phyloP scores from a whole-genome alignment of 202 grass and related monocot species.

The Setaria italica region DNA sequence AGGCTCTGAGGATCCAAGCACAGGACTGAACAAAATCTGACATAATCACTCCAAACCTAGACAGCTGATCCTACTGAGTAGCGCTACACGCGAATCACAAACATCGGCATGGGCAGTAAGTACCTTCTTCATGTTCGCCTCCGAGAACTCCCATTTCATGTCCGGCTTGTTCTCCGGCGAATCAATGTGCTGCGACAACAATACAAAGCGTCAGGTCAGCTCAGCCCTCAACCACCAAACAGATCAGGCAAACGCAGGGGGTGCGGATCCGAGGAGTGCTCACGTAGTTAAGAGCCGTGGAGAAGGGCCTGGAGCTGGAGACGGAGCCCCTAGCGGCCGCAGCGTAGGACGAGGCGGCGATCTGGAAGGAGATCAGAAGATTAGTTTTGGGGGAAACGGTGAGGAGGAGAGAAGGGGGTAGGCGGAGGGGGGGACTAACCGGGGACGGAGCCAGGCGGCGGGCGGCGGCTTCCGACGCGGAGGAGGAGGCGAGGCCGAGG shows the following conservation, averaged over 20 bases:
- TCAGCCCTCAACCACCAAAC: slow-evolving; percentile 36
- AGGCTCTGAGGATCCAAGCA: slow-evolving; percentile 25
- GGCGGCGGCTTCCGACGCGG: slow-evolving; percentile 17
- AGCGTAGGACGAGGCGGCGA: slow-evolving; percentile 46
- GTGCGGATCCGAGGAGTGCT: slow-evolving; percentile 54
- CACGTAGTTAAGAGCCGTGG: slow-evolving; percentile 92
- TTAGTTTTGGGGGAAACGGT: not conserved
- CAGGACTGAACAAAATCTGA: not conserved
- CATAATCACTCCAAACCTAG: slow-evolving; percentile 13
- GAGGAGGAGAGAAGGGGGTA: not conserved
- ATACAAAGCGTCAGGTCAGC: slow-evolving; percentile 9
- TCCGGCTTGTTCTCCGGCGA: slow-evolving; percentile 84
- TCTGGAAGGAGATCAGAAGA: slow-evolving; percentile 54
- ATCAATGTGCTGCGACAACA: slow-evolving; percentile 84
- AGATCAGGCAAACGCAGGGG: slow-evolving; percentile 41
- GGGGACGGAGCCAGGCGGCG: slow-evolving; percentile 56
- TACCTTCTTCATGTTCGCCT: slow-evolving; percentile 86
- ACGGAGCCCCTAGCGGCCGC: slow-evolving; percentile 33
- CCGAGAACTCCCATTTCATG: slow-evolving; percentile 79
- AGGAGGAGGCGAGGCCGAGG: slow-evolving; percentile 53
- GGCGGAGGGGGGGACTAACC: slow-evolving; percentile 36
- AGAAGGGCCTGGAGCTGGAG: slow-evolving; percentile 77
- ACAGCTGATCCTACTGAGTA: not conserved
- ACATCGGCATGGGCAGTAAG: not conserved
- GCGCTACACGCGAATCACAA: not conserved